Evolutionary conservation across 2,329 filamentous ascomycete species (phyloP).

Genomic region (Ceratocystis cubensis): DNA sequence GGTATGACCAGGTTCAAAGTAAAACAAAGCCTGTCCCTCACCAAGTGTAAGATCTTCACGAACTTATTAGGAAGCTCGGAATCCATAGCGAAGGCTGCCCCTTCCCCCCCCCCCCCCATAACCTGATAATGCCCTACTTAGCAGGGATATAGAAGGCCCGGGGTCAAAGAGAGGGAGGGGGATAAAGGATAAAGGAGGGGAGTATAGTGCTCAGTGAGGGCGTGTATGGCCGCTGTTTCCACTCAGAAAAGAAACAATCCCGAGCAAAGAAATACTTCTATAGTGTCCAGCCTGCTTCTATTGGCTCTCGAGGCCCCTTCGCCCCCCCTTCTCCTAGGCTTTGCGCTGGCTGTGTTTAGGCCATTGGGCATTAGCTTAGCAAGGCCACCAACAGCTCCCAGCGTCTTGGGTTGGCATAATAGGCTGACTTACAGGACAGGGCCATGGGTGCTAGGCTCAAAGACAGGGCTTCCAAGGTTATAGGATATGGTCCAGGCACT

Average conservation of each 20-base stretch:
- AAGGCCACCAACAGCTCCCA: not conserved
- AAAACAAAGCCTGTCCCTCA: conserved; percentile 6
- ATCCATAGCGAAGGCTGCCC: conserved; percentile 1
- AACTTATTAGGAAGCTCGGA: not conserved
- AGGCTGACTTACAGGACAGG: conserved; percentile 6
- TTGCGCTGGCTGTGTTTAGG: not conserved
- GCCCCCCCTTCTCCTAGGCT: not conserved
- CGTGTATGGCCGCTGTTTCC: no score
- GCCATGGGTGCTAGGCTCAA: not conserved
- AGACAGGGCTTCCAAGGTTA: not conserved
- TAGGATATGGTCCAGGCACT: not conserved
- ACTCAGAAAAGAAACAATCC: no score
- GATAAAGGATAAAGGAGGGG: not conserved
- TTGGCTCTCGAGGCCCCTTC: not conserved
- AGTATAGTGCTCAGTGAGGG: not conserved
- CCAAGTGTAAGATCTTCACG: conserved; percentile 4
- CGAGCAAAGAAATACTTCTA: no score
- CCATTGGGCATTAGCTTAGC: not conserved
- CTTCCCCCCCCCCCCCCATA: no score
- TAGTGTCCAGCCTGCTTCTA: no score
- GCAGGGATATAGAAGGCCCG: not conserved
- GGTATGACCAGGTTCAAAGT: not conserved
- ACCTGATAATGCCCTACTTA: not conserved
- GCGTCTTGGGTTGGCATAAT: not conserved
- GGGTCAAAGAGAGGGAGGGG: conserved; percentile 1